phyloP scores from a whole-genome alignment of 169 alveolate species.

The Toxoplasma gondii region DNA sequence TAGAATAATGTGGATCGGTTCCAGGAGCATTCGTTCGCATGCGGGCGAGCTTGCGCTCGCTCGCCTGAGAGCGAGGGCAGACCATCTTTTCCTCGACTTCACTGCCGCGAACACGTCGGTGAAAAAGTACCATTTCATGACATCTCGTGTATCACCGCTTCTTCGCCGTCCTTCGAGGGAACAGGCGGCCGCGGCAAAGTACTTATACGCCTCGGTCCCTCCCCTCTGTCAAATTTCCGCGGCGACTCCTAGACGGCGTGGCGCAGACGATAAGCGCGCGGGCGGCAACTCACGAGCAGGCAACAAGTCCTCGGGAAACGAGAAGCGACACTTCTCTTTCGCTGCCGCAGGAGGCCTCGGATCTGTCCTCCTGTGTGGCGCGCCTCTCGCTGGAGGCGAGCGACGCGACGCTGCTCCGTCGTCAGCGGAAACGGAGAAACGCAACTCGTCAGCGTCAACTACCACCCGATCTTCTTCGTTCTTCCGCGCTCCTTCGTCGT shows the following conservation, averaged over 20 bases:
- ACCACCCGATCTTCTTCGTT: not conserved
- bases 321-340: not conserved
- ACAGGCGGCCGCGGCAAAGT: not conserved
- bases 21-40: not conserved
- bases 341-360: not conserved
- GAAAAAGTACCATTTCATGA: not conserved
- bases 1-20: not conserved
- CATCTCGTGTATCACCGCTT: no score
- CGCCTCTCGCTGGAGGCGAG: not conserved
- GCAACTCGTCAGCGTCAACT: not conserved
- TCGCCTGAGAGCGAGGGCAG: not conserved
- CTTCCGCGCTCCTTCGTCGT: not conserved
- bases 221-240: not conserved
- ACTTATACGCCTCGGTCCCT: not conserved
- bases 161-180: no score
- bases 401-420: not conserved
- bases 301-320: not conserved
- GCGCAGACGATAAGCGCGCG: no score
- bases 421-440: not conserved
- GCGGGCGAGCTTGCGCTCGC: not conserved
- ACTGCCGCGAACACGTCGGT: not conserved
- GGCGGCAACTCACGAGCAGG: not conserved
- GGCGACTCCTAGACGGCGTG: not conserved
- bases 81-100: not conserved
- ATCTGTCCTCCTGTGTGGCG: not conserved